Base-by-base conservation (phyloP, 2,329 filamentous ascomycete genomes). In the Cytospora paraplurivora region DNA sequence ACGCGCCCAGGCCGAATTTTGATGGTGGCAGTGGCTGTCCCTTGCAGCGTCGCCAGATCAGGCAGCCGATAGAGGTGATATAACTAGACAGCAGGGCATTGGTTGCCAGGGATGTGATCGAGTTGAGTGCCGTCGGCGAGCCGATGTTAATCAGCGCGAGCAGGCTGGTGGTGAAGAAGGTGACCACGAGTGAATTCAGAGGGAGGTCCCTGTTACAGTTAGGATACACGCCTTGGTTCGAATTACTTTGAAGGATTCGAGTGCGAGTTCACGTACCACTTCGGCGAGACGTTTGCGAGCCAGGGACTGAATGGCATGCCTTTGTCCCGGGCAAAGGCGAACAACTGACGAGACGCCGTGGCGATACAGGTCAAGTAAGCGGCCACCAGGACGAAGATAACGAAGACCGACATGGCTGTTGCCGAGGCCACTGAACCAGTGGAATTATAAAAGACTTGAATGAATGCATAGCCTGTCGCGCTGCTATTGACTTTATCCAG, bases 321-420 rank as follows among this genome's bases (percentile, higher is more conserved):
- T 19, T 74, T 71, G 65, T 78, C 76, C 15, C 76, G 70, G 4
- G 72, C 70, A 67, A 74, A 74, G 12, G 72, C 72, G 65, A 69
- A 74, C 0, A 73, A 68, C 65, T 73, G 71, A 1, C 72, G 70
- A 1, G 72, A 74, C 1, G 71, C 70, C 4, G 71, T 71, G 15
- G 72, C 72, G 1, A 72, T 67, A n/a, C 68, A 68, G 47, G 69
- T 72, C 32, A 73, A 63, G 12, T 47, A 47, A 10, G 44, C 44
- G 44, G 44, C 44, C 44, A 47, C 44, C 33, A 68, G 69, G n/a
- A 69, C 68, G 19, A 70, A 70, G 13, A 68, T 62, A n/a, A 74
- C 66, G 10, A 73, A 68, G 44, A 67, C 61, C 3, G 71, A 68
- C 64, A 73, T 71, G 35, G 67, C 71, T 4, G 68, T 72, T 35